Evolutionary conservation across 129 eudicot genomes (phyloP).

Genomic region (Flaveria bidentis): DNA sequence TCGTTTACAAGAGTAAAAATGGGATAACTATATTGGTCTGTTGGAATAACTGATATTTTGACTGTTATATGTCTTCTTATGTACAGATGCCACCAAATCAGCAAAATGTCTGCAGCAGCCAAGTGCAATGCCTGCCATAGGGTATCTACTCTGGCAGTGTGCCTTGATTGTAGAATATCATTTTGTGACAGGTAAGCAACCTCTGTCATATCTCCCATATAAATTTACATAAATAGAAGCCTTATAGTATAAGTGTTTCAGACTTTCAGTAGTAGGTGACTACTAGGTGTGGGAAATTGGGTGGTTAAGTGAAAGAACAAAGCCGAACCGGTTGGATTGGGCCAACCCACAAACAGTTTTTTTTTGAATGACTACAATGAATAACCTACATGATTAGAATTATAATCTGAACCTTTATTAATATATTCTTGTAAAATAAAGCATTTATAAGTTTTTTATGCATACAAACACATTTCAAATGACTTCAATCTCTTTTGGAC

Average conservation of each 20-base stretch:
- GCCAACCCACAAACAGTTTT: too few relatives aligned
- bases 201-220: not conserved
- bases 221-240: not conserved
- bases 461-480: not conserved
- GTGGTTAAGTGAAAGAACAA: too few relatives aligned
- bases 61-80: constrained; percentile 9
- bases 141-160: constrained; percentile 62
- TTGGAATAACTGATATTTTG: not conserved
- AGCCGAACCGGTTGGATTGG: too few relatives aligned
- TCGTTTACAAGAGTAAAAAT: not conserved
- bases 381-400: not conserved
- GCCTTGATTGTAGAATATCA: constrained; percentile 65
- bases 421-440: not conserved
- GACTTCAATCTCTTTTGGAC: not conserved
- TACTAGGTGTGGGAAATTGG: too few relatives aligned
- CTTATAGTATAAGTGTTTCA: too few relatives aligned
- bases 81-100: constrained; percentile 77
- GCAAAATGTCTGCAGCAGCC: constrained; percentile 46
- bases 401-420: not conserved
- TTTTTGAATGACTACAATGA: not conserved
- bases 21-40: not conserved
- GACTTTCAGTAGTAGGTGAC: too few relatives aligned
- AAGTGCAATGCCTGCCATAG: constrained; percentile 70
- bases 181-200: constrained; percentile 74
- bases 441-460: not conserved